Conservation (phyloP, 257 asterid species). For the Mitragyna speciosa region DNA sequence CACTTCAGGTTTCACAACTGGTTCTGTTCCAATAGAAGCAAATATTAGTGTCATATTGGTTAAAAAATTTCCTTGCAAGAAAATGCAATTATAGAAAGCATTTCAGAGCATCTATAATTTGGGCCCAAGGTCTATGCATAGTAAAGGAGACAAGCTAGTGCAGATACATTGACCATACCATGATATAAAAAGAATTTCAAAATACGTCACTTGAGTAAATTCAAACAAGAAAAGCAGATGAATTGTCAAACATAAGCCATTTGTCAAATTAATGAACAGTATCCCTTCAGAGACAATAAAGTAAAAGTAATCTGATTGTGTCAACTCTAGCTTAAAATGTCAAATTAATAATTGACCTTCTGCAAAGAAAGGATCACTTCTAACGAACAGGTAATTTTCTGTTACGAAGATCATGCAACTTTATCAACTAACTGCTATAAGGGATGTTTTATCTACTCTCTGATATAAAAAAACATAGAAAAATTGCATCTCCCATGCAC, state of each 20-base stretch:
- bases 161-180: background rate
- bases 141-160: background rate
- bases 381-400: background rate
- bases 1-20: constrained; percentile 41
- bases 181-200: background rate
- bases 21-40: constrained; percentile 32
- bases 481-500: background rate
- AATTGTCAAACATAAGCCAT: background rate
- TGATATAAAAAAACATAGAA: background rate
- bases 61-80: background rate
- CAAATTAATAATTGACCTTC: background rate
- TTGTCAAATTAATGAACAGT: background rate
- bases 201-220: background rate
- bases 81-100: background rate
- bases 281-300: no score
- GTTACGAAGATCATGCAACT: background rate
- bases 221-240: background rate
- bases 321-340: background rate
- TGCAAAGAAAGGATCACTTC: background rate
- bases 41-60: constrained; percentile 5
- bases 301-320: background rate
- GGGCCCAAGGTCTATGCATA: background rate
- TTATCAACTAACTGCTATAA: background rate
- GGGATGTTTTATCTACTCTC: background rate
- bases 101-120: background rate